Evolutionary conservation across 192 early-diverging fungal genomes (phyloP).

Genomic region (Coemansia sp.): DNA sequence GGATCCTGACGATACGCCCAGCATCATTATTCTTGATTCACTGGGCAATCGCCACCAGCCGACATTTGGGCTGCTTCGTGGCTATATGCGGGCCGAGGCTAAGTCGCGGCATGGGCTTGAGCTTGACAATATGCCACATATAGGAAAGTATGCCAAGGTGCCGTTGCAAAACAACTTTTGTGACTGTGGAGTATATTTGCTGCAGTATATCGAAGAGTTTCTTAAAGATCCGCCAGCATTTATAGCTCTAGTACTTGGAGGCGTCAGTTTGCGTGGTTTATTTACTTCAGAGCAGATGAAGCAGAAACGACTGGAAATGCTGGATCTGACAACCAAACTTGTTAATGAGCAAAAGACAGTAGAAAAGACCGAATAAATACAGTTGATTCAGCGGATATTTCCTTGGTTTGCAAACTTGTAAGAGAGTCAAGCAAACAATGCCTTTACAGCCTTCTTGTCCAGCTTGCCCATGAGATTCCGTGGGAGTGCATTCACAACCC

Average conservation of each 20-base stretch:
- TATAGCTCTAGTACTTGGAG: slow-evolving; percentile 21
- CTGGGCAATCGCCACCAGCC: slow-evolving; percentile 42
- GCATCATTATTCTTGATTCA: slow-evolving; percentile 48
- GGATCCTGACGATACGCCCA: slow-evolving; percentile 19
- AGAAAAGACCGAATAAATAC: too few species aligned
- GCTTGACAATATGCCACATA: slow-evolving; percentile 12
- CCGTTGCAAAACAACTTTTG: slow-evolving; percentile 75
- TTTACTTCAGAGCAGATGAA: slow-evolving; percentile 27
- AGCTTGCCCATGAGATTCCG: slow-evolving; percentile 89
- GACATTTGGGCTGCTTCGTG: slow-evolving; percentile 40
- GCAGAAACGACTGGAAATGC: slow-evolving; percentile 35
- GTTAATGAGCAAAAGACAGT: slow-evolving; percentile 9
- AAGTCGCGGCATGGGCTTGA: slow-evolving; percentile 48
- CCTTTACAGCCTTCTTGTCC: slow-evolving; percentile 72
- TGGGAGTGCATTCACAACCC: slow-evolving; percentile 60
- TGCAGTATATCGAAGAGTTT: slow-evolving; percentile 75
- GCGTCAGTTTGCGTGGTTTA: slow-evolving; percentile 32
- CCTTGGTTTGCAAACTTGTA: not conserved
- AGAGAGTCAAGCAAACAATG: slow-evolving; percentile 42
- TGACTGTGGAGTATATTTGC: slow-evolving; percentile 88
- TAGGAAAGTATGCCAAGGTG: slow-evolving; percentile 63
- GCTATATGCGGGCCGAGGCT: slow-evolving; percentile 59
- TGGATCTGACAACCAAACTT: slow-evolving; percentile 24
- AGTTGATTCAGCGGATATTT: too few species aligned
- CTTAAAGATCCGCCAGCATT: slow-evolving; percentile 50